These are phyloP conservation scores for Acanthamoeba triangularis DNA, from an alignment of 208 protist species.

Conservation along the genomic window DNA sequence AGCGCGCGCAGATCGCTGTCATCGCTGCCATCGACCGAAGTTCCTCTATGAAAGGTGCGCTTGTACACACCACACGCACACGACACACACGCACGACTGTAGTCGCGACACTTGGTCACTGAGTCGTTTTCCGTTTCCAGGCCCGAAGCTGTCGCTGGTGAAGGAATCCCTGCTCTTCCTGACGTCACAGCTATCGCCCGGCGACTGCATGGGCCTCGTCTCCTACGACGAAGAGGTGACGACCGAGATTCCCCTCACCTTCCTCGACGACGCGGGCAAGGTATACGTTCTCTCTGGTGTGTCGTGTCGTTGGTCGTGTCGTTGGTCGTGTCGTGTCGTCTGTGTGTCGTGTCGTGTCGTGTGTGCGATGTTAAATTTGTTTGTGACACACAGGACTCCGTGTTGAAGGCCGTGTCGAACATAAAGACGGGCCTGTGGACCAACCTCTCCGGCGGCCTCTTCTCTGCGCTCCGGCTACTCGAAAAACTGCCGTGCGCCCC, in stretches of 20 bases:
- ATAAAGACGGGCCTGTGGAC: slow-evolving; percentile 15
- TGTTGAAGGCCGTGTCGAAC: slow-evolving; percentile 4
- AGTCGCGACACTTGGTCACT: too few species aligned
- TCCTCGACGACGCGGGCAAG: slow-evolving; percentile 44
- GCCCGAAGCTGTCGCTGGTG: slow-evolving; percentile 1
- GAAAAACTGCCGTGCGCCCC: slow-evolving; percentile 13
- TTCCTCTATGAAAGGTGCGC: slow-evolving; percentile 51
- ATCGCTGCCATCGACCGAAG: slow-evolving; percentile 45
- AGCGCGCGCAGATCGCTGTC: slow-evolving; percentile 49
- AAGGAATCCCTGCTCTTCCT: slow-evolving; percentile 54
- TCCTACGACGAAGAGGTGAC: slow-evolving; percentile 47
- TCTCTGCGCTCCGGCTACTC: not conserved
- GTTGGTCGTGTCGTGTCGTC: not conserved
- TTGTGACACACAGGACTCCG: not conserved
- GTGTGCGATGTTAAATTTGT: not conserved
- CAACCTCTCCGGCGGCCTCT: slow-evolving; percentile 30
- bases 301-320: not conserved
- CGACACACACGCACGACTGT: not conserved
- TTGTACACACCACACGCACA: not conserved
- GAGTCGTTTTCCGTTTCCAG: not conserved
- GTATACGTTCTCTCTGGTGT: not conserved
- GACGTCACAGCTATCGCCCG: slow-evolving; percentile 27
- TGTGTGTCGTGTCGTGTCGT: not conserved
- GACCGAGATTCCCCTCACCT: slow-evolving; percentile 31
- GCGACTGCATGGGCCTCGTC: slow-evolving; percentile 57